A percentile compares a stretch with the other conserved stretches of the same genome.
Conservation (phyloP, 352 stramenopile species). For the Ophiocytium majus region DNA sequence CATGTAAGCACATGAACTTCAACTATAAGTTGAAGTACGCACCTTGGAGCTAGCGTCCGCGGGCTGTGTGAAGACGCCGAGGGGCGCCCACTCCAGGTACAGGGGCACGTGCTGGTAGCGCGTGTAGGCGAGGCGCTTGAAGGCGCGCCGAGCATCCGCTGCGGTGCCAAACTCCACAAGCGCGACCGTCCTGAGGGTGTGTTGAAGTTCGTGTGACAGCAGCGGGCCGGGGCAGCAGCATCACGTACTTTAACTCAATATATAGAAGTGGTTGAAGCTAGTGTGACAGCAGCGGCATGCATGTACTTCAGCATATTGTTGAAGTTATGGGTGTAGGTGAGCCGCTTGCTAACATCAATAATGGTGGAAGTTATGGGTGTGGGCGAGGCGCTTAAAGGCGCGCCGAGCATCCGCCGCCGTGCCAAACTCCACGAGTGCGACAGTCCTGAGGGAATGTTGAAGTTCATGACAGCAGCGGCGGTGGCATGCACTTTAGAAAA, state of each 20-base stretch:
- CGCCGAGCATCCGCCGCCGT: conserved; percentile 87
- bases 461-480: conserved; percentile 84
- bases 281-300: neutral
- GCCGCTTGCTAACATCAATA: neutral
- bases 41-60: neutral
- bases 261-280: conserved; percentile 7
- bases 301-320: neutral
- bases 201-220: too few species aligned
- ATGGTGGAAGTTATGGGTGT: neutral
- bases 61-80: conserved; percentile 39
- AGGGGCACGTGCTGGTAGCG: conserved; percentile 96
- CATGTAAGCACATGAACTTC: neutral
- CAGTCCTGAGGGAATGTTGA: too few species aligned
- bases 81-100: conserved; percentile 96
- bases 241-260: conserved; percentile 13
- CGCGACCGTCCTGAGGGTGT: conserved; percentile 81
- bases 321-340: neutral
- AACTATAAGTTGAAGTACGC: neutral
- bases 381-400: conserved; percentile 90
- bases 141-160: conserved; percentile 89
- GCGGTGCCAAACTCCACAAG: conserved; percentile 91
- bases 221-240: conserved; percentile 84
- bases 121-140: conserved; percentile 94
- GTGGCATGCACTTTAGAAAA: too few species aligned
- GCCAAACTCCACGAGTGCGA: conserved; percentile 92